Evolutionary conservation across 1,284 basidiomycete species (phyloP).

Genomic region (Tetrapyrgos nigripes): DNA sequence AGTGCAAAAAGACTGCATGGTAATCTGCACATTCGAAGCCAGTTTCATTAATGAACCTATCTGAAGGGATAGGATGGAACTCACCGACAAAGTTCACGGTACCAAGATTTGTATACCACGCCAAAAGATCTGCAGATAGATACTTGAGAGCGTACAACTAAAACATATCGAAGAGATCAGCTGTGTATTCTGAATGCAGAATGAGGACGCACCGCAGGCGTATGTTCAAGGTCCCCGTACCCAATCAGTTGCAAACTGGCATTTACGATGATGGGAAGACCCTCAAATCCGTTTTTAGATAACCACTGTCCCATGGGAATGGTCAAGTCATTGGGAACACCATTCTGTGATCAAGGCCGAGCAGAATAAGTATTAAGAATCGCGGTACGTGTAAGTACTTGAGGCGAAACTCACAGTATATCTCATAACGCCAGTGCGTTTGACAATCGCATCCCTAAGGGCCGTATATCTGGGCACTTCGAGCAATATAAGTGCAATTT

Average conservation of each 20-base stretch:
- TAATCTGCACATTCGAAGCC: constrained; percentile 10
- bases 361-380: too few species aligned
- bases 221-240: constrained; percentile 8
- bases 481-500: neutral
- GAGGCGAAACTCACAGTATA: constrained; percentile 4
- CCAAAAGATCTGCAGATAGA: constrained; percentile 8
- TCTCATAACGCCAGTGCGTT: neutral
- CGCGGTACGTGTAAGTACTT: too few species aligned
- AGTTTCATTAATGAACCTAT: neutral
- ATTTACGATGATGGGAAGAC: constrained; percentile 8
- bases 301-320: constrained; percentile 12
- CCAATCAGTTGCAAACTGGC: constrained; percentile 3
- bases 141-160: constrained; percentile 11
- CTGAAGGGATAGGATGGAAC: neutral
- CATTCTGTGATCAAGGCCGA: constrained; percentile 1
- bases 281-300: neutral
- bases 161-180: neutral
- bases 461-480: neutral
- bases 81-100: constrained; percentile 12
- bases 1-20: constrained; percentile 10
- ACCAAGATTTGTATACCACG: neutral
- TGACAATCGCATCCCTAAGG: constrained; percentile 2
- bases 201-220: constrained; percentile 10
- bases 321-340: constrained; percentile 7
- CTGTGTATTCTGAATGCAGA: neutral